Evolutionary conservation across 73 alveolate genomes (phyloP), one percentile per base, ranked within the genome.

Genomic region (Durusdinium trenchii): DNA sequence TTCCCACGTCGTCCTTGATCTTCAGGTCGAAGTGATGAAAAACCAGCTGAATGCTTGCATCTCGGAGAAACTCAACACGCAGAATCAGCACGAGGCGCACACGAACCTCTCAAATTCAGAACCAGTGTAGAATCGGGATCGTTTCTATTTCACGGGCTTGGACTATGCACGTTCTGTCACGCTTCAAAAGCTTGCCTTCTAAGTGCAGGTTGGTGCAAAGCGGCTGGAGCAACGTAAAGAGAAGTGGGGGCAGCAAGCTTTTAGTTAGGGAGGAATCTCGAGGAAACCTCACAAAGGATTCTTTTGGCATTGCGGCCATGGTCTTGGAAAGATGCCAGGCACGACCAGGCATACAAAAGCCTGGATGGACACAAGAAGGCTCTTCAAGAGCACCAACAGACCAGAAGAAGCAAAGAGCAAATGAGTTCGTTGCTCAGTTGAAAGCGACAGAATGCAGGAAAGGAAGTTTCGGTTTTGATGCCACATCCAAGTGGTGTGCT

Each of bases 41-140:
- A 99, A 99, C 85, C 99, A 99, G 99, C 99, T 99, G 69, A 93
- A 99, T 28, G 99, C 99, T 5, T 99, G 99, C 99, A 99, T 99
- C 54, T 90, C 99, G 35, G 99, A 99, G 71, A 89, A 64, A 69
- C 62, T 61, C 71, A 69, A 71, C 86, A 89, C 96, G 51, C 86
- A 62, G 86, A 89, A 89, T 51, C 86, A 89, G 48, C 86, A 89
- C 61, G 86, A 89, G 96, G 96, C 86, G 54, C 20, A 43, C 20
- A 57, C 23, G 54, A 6, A 6, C 26, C 61, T 43, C 20, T n/a
- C n/a, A n/a, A n/a, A n/a, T n/a, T n/a, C 64, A 54, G 28, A 54
- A 12, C 64, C 64, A 9, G 9, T 54, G 64, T 12, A 54, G 64
- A 20, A 20, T 60, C n/a, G 30, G 73, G 30, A 23, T 60, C 4